These are phyloP conservation scores for Penicillium glabrum DNA, from an alignment of 2,329 filamentous ascomycete genomes.

Conservation along the genomic window DNA sequence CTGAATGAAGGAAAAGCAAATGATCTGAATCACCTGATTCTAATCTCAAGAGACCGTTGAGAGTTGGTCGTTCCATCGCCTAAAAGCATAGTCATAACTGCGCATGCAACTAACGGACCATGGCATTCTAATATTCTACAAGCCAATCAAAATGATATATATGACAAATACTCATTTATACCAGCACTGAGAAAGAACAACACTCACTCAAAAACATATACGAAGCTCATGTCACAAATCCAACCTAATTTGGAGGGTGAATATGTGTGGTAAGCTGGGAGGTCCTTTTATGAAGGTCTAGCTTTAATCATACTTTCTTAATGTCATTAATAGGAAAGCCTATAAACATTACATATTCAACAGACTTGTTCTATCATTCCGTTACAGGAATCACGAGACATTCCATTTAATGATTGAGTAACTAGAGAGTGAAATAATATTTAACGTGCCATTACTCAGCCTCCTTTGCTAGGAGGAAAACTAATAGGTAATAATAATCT, in stretches of 20 bases:
- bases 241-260: neutral
- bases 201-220: neutral
- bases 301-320: neutral
- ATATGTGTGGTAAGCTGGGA: neutral
- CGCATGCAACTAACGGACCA: neutral
- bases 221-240: neutral
- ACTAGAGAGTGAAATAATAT: too few species aligned
- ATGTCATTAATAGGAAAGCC: neutral
- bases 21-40: neutral
- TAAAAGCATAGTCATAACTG: neutral
- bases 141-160: neutral
- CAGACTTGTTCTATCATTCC: neutral
- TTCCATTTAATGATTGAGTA: too few species aligned
- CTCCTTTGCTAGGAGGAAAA: too few species aligned
- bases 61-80: neutral
- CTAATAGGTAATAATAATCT: too few species aligned
- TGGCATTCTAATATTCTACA: neutral
- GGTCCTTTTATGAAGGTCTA: neutral
- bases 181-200: too few species aligned
- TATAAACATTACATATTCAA: too few species aligned
- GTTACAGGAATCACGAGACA: too few species aligned
- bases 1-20: neutral
- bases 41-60: constrained; percentile 3
- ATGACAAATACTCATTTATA: neutral
- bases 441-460: too few species aligned